Base-by-base conservation (phyloP, 805 yeast species). In the Debaryomyces maramus region DNA sequence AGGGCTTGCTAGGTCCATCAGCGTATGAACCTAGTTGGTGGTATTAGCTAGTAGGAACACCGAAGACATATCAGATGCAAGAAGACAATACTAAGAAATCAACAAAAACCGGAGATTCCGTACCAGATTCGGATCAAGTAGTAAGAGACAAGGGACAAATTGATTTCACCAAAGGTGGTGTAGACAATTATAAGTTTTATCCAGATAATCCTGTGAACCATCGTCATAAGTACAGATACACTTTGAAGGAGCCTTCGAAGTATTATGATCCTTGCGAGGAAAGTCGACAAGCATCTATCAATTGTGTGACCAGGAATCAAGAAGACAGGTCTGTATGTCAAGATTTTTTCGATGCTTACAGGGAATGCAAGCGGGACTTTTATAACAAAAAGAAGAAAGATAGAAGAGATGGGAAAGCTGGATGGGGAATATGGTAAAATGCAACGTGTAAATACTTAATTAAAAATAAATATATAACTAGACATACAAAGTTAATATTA, bases 231-330 rank as follows among this genome's bases (percentile, higher is more conserved):
- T 76, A 76, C 46, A 70, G 79, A 42, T 89, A 89, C 71, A 71
- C 80, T 1, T 65, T 78, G 60, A 90, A 91, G 53, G 90, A 78
- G 23, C 84, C 95, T 3, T 83, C 95, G 5, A 80, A 85, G 57
- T 93, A 74, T 61, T 91, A 85, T 55, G 97, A 91, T 58, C 99
- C 99, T 0, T 91, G 99, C 62, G 85, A 82, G 34, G 93, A 89
- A 55, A 82, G 93, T 26, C 75, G 97, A 7, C 82, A 81, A 57
- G 91, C 95, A 81, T 86, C 96, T 32, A 70, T 89, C 48, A 78
- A 77, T 48, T 91, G 99, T 54, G 69, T 91, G 60, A 91, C 88
- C 51, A 62, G 85, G 36, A 87, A 90, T 56, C 70, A 88, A 78
- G 70, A 78, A 72, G 69, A 80, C 56, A 55, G 80, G 71, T 38